phyloP scores from a whole-genome alignment of 805 yeast genomes.

The Pichia californica region DNA sequence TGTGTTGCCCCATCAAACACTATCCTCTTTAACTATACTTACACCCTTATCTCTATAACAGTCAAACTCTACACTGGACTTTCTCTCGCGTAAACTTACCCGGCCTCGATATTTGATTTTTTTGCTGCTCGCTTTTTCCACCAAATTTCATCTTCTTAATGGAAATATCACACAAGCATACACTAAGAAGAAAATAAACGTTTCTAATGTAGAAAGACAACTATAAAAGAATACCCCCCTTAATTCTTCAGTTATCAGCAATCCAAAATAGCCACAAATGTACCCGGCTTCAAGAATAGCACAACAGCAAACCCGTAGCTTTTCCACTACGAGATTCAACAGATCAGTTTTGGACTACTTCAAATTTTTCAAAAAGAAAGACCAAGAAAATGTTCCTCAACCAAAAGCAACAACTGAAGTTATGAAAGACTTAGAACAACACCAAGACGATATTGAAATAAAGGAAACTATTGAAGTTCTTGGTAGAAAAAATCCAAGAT shows the following conservation, averaged over 20 bases:
- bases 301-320: constrained; percentile 8
- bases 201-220: too few relatives aligned
- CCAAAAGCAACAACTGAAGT: constrained; percentile 24
- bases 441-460: constrained; percentile 13
- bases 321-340: constrained; percentile 14
- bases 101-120: neutral
- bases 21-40: constrained; percentile 11
- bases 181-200: neutral
- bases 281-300: neutral
- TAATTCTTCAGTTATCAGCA: too few relatives aligned
- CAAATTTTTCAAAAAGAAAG: constrained; percentile 24
- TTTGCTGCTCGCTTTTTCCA: neutral
- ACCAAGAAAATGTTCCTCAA: constrained; percentile 1
- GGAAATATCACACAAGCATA: too few relatives aligned
- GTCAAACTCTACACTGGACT: too few relatives aligned
- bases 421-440: constrained; percentile 25
- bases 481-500: constrained; percentile 26
- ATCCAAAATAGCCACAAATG: neutral
- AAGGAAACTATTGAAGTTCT: constrained; percentile 22
- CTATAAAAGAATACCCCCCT: too few relatives aligned
- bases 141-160: neutral
- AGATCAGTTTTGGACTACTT: constrained; percentile 28
- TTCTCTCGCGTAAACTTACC: too few relatives aligned
- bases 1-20: neutral
- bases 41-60: too few relatives aligned